phyloP scores from a whole-genome alignment of 106 monocot genomes.

The Platanthera zijinensis region DNA sequence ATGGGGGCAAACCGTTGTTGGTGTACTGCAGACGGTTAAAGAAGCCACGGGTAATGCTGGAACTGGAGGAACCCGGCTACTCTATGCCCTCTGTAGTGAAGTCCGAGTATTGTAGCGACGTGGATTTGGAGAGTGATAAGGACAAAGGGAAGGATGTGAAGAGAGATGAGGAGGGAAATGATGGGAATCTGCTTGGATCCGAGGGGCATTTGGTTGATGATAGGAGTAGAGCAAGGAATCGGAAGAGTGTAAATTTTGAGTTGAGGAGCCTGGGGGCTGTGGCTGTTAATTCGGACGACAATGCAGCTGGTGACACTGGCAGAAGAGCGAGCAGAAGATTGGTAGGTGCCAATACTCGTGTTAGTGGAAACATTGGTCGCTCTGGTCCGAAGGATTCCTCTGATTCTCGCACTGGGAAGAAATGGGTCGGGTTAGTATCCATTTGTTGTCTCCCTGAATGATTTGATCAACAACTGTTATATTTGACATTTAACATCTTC shows the following conservation, averaged over 20 bases:
- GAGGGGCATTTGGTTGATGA: not conserved
- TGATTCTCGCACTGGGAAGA: constrained; percentile 27
- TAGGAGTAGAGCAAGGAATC: constrained; percentile 5
- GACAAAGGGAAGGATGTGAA: constrained; percentile 1
- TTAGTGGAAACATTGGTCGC: constrained; percentile 12
- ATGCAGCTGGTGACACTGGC: constrained; percentile 13
- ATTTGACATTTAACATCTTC: not conserved
- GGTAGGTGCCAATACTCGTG: constrained; percentile 7
- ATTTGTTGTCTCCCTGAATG: not conserved
- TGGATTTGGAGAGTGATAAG: not conserved
- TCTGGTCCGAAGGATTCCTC: constrained; percentile 17
- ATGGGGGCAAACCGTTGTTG: constrained; percentile 16
- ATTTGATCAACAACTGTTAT: not conserved
- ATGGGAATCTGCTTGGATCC: not conserved
- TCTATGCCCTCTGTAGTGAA: not conserved
- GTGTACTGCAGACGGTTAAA: constrained; percentile 46
- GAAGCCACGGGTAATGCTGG: constrained; percentile 14
- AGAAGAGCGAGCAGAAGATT: constrained; percentile 20
- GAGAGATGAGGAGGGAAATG: not conserved
- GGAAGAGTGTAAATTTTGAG: constrained; percentile 21
- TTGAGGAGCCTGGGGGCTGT: constrained; percentile 24
- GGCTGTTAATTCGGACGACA: not conserved
- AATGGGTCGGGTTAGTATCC: constrained; percentile 77
- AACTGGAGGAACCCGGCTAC: constrained; percentile 8
- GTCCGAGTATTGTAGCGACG: not conserved